A percentile compares a stretch with the other conserved stretches of the same genome.
Conservation (phyloP, 176 grass and related monocot genomes). For the Oryza brachyantha region DNA sequence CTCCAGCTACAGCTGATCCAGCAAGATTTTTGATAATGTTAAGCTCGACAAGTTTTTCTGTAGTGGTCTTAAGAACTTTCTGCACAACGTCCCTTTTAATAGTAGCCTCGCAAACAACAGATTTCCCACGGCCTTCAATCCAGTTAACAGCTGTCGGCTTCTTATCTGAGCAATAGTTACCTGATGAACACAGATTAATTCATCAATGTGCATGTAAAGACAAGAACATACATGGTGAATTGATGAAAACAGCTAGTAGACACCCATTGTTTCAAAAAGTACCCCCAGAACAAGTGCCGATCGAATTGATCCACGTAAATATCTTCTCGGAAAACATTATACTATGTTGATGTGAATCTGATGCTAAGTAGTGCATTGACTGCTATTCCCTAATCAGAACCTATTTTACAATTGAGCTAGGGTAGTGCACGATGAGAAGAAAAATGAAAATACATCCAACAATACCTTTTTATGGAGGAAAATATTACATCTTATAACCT, state of each 20-base stretch:
- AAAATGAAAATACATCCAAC: too few relatives aligned
- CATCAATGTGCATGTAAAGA: neutral
- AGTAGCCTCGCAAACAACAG: constrained; percentile 75
- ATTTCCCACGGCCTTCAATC: constrained; percentile 81
- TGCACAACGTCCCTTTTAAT: constrained; percentile 56
- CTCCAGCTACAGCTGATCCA: constrained; percentile 72
- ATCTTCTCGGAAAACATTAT: neutral
- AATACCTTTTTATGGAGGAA: too few relatives aligned
- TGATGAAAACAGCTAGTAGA: neutral
- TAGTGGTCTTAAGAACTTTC: constrained; percentile 58
- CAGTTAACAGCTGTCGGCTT: constrained; percentile 80
- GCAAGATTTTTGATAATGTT: constrained; percentile 76
- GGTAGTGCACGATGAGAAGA: neutral
- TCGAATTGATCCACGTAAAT: neutral
- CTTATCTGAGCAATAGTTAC: constrained; percentile 82
- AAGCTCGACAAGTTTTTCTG: constrained; percentile 66
- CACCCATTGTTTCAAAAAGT: neutral
- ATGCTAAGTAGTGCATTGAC: constrained; percentile 10
- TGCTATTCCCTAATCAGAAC: neutral
- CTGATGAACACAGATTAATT: constrained; percentile 23
- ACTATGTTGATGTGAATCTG: neutral
- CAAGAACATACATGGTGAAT: neutral
- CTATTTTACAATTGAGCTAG: neutral
- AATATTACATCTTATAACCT: too few relatives aligned
- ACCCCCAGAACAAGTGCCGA: neutral